Percentiles rank a stretch among this genome's conserved stretches.
These are phyloP conservation scores for Neocallimastix lanati DNA, from an alignment of 192 early-diverging fungal genomes.

Conservation along the genomic window DNA sequence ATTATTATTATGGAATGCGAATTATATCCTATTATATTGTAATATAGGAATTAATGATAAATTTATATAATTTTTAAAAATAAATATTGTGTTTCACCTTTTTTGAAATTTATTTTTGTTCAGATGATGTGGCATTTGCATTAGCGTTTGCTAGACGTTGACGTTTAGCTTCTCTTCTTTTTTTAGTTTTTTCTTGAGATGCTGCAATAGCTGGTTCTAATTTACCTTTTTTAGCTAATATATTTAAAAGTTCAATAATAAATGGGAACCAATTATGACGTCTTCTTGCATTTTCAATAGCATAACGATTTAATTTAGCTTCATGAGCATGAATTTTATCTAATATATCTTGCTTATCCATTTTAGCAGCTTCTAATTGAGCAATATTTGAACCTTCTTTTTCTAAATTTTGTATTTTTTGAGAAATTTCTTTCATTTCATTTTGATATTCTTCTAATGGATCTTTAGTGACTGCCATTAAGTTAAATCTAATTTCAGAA, in stretches of 20 bases:
- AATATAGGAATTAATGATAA: no score
- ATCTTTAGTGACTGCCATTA: constrained; percentile 59
- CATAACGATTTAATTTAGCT: background rate
- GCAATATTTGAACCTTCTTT: background rate
- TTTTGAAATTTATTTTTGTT: background rate
- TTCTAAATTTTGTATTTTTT: constrained; percentile 20
- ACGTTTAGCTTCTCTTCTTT: background rate
- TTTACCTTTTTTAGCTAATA: background rate
- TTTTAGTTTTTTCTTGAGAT: background rate
- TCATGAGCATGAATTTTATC: background rate
- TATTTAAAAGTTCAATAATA: background rate
- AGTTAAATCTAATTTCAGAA: constrained; percentile 55
- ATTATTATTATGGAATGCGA: no score
- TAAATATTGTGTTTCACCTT: no score
- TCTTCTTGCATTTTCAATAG: background rate
- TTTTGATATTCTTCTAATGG: constrained; percentile 31
- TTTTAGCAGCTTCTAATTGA: background rate
- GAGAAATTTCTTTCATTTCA: constrained; percentile 22
- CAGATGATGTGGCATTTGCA: background rate
- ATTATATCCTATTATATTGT: no score
- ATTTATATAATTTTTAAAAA: no score
- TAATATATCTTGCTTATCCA: background rate
- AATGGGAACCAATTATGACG: background rate
- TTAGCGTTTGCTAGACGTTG: background rate
- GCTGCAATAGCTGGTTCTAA: background rate